Base-by-base conservation (phyloP, 1,284 basidiomycete species). In the Boletus hoseneyae region DNA sequence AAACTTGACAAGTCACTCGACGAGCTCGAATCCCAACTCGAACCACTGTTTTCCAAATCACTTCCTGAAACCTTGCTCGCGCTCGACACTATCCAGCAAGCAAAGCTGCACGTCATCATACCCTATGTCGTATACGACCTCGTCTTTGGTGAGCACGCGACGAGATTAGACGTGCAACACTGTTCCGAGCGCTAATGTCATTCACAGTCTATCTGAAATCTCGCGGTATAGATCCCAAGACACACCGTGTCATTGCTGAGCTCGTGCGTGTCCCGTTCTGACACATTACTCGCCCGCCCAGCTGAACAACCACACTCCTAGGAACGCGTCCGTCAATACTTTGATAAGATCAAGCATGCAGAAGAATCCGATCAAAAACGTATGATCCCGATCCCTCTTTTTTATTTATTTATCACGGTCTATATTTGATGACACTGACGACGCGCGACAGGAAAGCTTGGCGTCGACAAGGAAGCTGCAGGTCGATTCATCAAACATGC, bases 91-190 rank as follows among this genome's bases (percentile, higher is more conserved):
- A 73, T 91, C n/a, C 83, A 90, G 55, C 85, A 89, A 60, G 89
- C 87, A 25, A 89, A 90, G 64, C 66, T 90, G 8, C 85, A 91
- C 54, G 82, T 84, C 6, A 72, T 81, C 32, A 63, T 90, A 27
- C 85, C 87, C 11, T 91, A 92, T 65, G 71, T 89, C n/a, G 75
- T 87, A 4, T 89, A 92, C 58, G 88, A 90, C 65, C 75, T 92
- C 15, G 71, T 90, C n/a, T 91, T 90, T 70, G 84, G 90, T 90
- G 55, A 54, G 61, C 33, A 5, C 15, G 6, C 25, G 15, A 13
- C 13, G 9, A 11, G 5, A 30, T 7, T 23, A 6, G 6, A 27
- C n/a, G 15, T 23, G 3, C 13, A n/a, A 18, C 32, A 25, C 9
- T 33, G 5, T n/a, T 18, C n/a, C 7, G 0, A 3, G 13, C 15